phyloP scores from a whole-genome alignment of 805 yeast species.

The Teunomyces pallodes region DNA sequence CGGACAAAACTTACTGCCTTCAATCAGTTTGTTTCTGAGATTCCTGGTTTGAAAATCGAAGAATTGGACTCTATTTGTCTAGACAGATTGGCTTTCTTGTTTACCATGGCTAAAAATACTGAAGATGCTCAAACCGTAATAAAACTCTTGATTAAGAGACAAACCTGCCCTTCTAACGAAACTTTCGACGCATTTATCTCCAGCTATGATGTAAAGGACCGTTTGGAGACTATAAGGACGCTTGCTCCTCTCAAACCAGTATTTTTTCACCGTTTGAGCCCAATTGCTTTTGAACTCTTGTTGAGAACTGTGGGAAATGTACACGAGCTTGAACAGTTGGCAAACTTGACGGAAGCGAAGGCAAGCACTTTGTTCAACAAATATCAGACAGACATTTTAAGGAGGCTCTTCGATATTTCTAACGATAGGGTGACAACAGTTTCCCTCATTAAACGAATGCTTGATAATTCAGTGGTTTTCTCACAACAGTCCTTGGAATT shows the following conservation, averaged over 20 bases:
- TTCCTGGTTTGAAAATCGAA: neutral
- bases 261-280: slow-evolving; percentile 23
- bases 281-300: slow-evolving; percentile 18
- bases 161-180: slow-evolving; percentile 20
- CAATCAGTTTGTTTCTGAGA: slow-evolving; percentile 10
- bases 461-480: slow-evolving; percentile 7
- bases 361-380: slow-evolving; percentile 11
- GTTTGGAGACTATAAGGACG: slow-evolving; percentile 15
- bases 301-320: slow-evolving; percentile 19
- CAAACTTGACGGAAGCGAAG: slow-evolving; percentile 16
- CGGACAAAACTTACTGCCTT: slow-evolving; percentile 10
- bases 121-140: slow-evolving; percentile 13
- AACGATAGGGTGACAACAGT: neutral
- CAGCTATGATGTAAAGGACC: slow-evolving; percentile 11
- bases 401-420: slow-evolving; percentile 14
- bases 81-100: slow-evolving; percentile 22
- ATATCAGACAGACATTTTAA: slow-evolving; percentile 17
- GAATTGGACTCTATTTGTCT: slow-evolving; percentile 18
- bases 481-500: slow-evolving; percentile 4
- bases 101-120: slow-evolving; percentile 16
- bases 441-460: neutral
- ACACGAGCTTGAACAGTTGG: slow-evolving; percentile 28
- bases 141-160: slow-evolving; percentile 10
- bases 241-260: slow-evolving; percentile 25
- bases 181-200: slow-evolving; percentile 20